A percentile compares a stretch with the other conserved stretches of the same genome.
Evolutionary conservation across 2,329 filamentous ascomycete genomes (phyloP).

Genomic region (Leptographium flavum): DNA sequence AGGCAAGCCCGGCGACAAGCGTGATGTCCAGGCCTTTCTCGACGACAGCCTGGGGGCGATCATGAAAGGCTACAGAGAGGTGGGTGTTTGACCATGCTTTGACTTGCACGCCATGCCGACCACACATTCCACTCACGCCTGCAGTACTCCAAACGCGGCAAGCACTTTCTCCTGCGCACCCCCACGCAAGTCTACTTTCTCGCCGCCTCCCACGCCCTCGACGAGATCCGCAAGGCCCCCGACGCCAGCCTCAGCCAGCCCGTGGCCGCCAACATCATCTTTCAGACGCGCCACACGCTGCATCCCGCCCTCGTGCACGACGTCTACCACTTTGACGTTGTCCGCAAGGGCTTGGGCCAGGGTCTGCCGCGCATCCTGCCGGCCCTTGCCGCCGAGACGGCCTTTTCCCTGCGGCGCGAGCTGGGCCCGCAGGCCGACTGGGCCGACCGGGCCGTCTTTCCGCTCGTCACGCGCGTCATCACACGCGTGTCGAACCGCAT

Average conservation of each 20-base stretch:
- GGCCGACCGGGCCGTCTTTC: slow-evolving; percentile 13
- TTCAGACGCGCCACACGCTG: slow-evolving; percentile 2
- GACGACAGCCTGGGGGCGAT: slow-evolving; percentile 2
- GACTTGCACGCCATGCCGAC: too few relatives aligned
- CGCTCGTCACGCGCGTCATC: slow-evolving; percentile 14
- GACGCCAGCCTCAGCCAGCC: slow-evolving; percentile 2
- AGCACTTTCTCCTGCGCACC: slow-evolving; percentile 2
- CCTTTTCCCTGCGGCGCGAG: background rate
- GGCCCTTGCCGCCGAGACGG: background rate
- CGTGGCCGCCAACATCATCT: slow-evolving; percentile 3
- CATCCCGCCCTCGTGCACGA: slow-evolving; percentile 2
- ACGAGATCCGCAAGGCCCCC: slow-evolving; percentile 3
- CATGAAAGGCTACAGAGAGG: slow-evolving; percentile 3
- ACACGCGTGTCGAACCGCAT: slow-evolving; percentile 17
- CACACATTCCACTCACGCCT: background rate
- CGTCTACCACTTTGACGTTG: slow-evolving; percentile 1
- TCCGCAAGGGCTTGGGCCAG: slow-evolving; percentile 1
- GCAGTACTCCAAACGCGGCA: slow-evolving; percentile 1
- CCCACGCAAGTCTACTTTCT: slow-evolving; percentile 5
- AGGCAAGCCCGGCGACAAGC: background rate
- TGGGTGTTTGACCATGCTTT: too few relatives aligned
- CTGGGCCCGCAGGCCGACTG: slow-evolving; percentile 1
- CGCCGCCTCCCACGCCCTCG: slow-evolving; percentile 1
- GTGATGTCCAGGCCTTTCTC: slow-evolving; percentile 1
- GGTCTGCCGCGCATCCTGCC: slow-evolving; percentile 1